phyloP scores from a whole-genome alignment of 148 eudicot species.

The Fagopyrum homotropicum region DNA sequence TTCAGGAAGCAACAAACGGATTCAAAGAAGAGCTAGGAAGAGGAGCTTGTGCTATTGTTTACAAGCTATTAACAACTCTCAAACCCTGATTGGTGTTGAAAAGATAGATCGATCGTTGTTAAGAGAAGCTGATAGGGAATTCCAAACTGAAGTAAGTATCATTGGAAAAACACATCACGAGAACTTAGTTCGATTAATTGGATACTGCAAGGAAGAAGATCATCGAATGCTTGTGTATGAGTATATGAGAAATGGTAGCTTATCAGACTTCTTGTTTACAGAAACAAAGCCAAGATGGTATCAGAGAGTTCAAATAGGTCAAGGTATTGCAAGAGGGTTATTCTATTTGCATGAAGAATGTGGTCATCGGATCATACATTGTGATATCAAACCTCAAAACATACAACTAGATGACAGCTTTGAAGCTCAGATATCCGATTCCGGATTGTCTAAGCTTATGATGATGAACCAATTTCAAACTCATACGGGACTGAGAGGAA shows the following conservation, averaged over 20 bases:
- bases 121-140: conserved; percentile 20
- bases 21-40: conserved; percentile 25
- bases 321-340: too few species aligned
- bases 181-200: conserved; percentile 24
- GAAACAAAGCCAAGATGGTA: conserved; percentile 12
- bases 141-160: conserved; percentile 19
- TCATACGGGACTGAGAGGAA: conserved; percentile 55
- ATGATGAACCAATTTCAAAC: conserved; percentile 54
- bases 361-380: conserved; percentile 37
- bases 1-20: conserved; percentile 17
- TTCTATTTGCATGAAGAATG: conserved; percentile 53
- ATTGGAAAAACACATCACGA: conserved; percentile 29
- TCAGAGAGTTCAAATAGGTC: too few species aligned
- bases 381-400: conserved; percentile 85
- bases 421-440: conserved; percentile 59
- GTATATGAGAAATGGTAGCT: conserved; percentile 26
- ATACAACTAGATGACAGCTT: conserved; percentile 57
- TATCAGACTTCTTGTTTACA: conserved; percentile 19
- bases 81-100: conserved; percentile 21
- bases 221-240: conserved; percentile 25
- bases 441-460: conserved; percentile 73
- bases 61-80: conserved; percentile 4
- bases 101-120: conserved; percentile 9
- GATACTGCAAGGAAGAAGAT: conserved; percentile 25
- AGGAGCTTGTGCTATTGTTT: conserved; percentile 16